These are phyloP conservation scores for Colletotrichum orchidophilum DNA, from an alignment of 2,329 filamentous ascomycete genomes.

Conservation along the genomic window DNA sequence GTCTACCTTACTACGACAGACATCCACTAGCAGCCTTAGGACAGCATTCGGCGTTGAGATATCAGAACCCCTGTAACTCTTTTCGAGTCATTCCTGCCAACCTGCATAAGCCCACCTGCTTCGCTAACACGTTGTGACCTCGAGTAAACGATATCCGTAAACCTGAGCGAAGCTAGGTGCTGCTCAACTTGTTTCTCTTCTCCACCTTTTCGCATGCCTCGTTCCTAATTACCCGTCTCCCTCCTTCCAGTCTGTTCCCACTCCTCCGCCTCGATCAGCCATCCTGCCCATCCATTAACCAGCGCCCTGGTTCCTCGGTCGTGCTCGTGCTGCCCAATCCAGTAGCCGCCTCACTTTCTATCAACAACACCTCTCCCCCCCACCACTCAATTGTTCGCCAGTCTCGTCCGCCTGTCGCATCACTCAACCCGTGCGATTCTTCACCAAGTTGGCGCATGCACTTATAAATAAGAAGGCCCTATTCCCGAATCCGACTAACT, in stretches of 20 bases:
- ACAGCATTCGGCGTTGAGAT: constrained; percentile 6
- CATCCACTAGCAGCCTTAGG: not conserved
- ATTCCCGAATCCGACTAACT: not conserved
- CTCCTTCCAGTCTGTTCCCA: not conserved
- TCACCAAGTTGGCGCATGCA: not conserved
- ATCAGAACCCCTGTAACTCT: constrained; percentile 12
- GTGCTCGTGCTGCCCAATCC: constrained; percentile 31
- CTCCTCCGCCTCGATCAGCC: constrained; percentile 18
- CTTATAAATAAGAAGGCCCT: constrained; percentile 8
- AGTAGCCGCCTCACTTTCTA: constrained; percentile 33
- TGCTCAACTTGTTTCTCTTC: not conserved
- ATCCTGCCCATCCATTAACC: constrained; percentile 13
- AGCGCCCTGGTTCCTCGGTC: constrained; percentile 8
- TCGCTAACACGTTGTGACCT: not conserved
- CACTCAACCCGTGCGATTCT: not conserved
- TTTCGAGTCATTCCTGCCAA: constrained; percentile 21
- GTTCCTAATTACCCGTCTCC: not conserved
- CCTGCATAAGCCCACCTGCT: constrained; percentile 7
- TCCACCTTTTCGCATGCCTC: constrained; percentile 15
- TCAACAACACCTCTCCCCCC: constrained; percentile 31
- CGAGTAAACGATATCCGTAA: not conserved
- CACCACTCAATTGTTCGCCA: constrained; percentile 23
- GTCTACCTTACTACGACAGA: not conserved
- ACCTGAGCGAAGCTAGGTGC: not conserved
- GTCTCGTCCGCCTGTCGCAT: constrained; percentile 11